Evolutionary conservation across 2,329 filamentous ascomycete species (phyloP).

Genomic region (Aaosphaeria pasadenensis): DNA sequence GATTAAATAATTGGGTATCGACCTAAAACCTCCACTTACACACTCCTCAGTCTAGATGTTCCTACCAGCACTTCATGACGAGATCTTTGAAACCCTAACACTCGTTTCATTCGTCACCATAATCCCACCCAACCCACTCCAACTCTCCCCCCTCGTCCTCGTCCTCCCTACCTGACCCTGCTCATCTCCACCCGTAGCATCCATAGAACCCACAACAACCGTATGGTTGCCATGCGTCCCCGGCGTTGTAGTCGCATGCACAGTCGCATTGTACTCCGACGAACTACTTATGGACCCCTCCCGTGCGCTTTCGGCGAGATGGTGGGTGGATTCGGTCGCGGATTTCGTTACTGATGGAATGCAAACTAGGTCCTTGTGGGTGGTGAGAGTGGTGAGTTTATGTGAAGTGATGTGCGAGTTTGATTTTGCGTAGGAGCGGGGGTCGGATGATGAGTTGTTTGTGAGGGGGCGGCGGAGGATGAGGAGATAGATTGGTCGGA

Average conservation of each 20-base stretch:
- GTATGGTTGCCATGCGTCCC: conserved; percentile 2
- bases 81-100: conserved; percentile 1
- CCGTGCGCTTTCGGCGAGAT: conserved; percentile 1
- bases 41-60: no score
- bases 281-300: conserved; percentile 2
- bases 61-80: not conserved
- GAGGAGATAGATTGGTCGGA: conserved; percentile 12
- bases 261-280: conserved; percentile 1
- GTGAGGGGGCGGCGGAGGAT: conserved; percentile 1
- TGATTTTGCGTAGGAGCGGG: not conserved
- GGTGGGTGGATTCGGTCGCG: conserved; percentile 3
- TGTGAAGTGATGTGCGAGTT: not conserved
- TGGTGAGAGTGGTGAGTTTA: conserved; percentile 4
- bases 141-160: not conserved
- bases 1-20: no score
- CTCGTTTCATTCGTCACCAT: conserved; percentile 9
- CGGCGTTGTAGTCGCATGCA: not conserved
- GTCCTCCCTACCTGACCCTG: not conserved
- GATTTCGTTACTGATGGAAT: not conserved
- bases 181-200: not conserved
- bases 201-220: conserved; percentile 1
- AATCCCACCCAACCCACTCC: conserved; percentile 3
- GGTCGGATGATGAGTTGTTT: conserved; percentile 1
- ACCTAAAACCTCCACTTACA: no score
- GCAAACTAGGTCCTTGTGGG: not conserved